Conservation (phyloP, 2,329 filamentous ascomycete genomes). For the Emergomyces orientalis region DNA sequence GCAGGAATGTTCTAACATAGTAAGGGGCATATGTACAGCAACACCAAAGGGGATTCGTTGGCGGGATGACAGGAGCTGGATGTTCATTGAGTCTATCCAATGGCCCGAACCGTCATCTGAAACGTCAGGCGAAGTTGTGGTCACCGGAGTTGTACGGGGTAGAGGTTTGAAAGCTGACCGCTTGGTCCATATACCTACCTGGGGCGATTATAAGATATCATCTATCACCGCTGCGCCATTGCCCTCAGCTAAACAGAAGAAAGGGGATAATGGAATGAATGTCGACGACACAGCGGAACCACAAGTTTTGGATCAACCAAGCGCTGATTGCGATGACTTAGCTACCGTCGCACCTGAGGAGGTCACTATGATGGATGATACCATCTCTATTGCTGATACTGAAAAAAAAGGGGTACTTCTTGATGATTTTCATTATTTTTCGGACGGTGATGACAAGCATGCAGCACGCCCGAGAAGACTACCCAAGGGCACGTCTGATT, state of each 20-base stretch:
- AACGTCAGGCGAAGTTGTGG: constrained; percentile 49
- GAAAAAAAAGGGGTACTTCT: constrained; percentile 79
- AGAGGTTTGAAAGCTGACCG: constrained; percentile 82
- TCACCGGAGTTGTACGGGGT: constrained; percentile 81
- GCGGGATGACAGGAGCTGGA: constrained; percentile 93
- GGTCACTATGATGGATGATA: constrained; percentile 62
- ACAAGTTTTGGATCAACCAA: constrained; percentile 59
- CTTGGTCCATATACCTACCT: constrained; percentile 82
- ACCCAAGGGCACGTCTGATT: constrained; percentile 84
- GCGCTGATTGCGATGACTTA: constrained; percentile 72
- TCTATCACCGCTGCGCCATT: constrained; percentile 74
- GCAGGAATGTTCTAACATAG: constrained; percentile 83
- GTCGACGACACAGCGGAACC: constrained; percentile 49
- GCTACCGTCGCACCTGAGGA: constrained; percentile 81
- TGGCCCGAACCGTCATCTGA: constrained; percentile 52
- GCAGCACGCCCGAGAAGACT: constrained; percentile 60
- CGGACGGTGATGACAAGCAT: constrained; percentile 71
- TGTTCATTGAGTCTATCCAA: constrained; percentile 73
- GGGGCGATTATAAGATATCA: constrained; percentile 86
- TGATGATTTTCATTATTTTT: constrained; percentile 97
- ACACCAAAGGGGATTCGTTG: constrained; percentile 90
- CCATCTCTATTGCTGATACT: constrained; percentile 42
- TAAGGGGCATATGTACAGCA: constrained; percentile 82
- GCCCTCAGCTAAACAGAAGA: constrained; percentile 44
- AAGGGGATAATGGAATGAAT: constrained; percentile 56